Conservation (phyloP, 805 yeast genomes). For the Candida tibetensis region DNA sequence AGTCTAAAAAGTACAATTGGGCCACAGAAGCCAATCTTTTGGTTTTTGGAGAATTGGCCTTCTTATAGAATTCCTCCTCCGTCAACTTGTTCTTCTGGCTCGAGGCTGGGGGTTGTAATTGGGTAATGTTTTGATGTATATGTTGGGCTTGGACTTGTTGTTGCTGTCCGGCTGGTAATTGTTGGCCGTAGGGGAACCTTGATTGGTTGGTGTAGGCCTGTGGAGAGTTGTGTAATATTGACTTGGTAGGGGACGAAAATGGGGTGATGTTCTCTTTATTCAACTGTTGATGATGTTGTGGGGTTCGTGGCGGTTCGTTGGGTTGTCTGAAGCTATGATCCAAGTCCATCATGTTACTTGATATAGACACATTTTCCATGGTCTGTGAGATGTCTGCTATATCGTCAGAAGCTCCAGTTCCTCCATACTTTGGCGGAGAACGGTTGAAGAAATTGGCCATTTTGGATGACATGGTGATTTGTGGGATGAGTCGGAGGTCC, state of each 20-base stretch:
- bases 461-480: slow-evolving; percentile 6
- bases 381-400: slow-evolving; percentile 40
- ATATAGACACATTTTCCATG: slow-evolving; percentile 42
- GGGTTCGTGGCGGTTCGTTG: slow-evolving; percentile 13
- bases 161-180: slow-evolving; percentile 12
- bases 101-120: slow-evolving; percentile 27
- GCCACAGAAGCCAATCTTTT: slow-evolving; percentile 86
- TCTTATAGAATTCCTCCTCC: slow-evolving; percentile 49
- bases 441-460: slow-evolving; percentile 18
- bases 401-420: slow-evolving; percentile 10
- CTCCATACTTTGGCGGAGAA: slow-evolving; percentile 15
- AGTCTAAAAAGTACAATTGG: slow-evolving; percentile 90
- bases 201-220: slow-evolving; percentile 9
- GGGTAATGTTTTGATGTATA: slow-evolving; percentile 29
- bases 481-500: no score
- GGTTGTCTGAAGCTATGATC: slow-evolving; percentile 29
- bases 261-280: slow-evolving; percentile 41
- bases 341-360: slow-evolving; percentile 36
- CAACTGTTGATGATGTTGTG: slow-evolving; percentile 13
- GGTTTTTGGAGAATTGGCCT: slow-evolving; percentile 71
- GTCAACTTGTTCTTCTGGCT: slow-evolving; percentile 17
- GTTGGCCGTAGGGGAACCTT: slow-evolving; percentile 7
- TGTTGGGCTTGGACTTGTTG: slow-evolving; percentile 12
- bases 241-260: slow-evolving; percentile 32
- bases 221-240: slow-evolving; percentile 34